These are phyloP conservation scores for Lachnellula subtilissima DNA, from an alignment of 2,329 filamentous ascomycete genomes.

Conservation along the genomic window DNA sequence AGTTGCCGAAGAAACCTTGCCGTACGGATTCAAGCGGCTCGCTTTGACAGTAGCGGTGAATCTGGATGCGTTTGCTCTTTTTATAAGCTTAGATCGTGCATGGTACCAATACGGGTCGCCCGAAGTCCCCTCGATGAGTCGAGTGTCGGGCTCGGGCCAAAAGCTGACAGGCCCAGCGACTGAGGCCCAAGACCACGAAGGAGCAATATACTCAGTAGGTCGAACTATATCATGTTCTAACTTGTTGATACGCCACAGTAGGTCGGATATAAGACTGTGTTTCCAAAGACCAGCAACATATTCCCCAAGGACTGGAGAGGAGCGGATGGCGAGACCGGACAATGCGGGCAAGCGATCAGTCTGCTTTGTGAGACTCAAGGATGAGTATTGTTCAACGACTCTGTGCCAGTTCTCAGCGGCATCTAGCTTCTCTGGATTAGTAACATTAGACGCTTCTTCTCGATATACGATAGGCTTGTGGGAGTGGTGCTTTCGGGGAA, in stretches of 20 bases:
- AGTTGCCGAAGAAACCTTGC: background rate
- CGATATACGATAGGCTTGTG: background rate
- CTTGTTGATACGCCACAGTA: background rate
- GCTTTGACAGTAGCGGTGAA: background rate
- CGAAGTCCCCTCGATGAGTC: background rate
- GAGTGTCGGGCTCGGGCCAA: background rate
- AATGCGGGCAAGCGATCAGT: background rate
- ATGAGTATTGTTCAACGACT: background rate
- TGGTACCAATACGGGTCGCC: background rate
- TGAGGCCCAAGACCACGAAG: conserved; percentile 8
- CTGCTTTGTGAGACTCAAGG: background rate
- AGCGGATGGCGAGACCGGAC: background rate
- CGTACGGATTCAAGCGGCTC: background rate
- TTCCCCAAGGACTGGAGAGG: background rate
- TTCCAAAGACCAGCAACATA: background rate
- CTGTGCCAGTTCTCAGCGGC: background rate
- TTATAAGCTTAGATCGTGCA: background rate
- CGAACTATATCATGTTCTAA: background rate
- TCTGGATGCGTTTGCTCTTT: background rate
- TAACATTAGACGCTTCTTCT: background rate
- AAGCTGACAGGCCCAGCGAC: conserved; percentile 22
- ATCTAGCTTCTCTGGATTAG: background rate
- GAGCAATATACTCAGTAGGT: background rate
- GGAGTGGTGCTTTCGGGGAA: background rate
- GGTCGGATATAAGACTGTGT: background rate